Percentiles rank a stretch among this genome's conserved stretches.
These are phyloP conservation scores for Barbarea vulgaris DNA, from an alignment of 345 rosid species.

Conservation along the genomic window DNA sequence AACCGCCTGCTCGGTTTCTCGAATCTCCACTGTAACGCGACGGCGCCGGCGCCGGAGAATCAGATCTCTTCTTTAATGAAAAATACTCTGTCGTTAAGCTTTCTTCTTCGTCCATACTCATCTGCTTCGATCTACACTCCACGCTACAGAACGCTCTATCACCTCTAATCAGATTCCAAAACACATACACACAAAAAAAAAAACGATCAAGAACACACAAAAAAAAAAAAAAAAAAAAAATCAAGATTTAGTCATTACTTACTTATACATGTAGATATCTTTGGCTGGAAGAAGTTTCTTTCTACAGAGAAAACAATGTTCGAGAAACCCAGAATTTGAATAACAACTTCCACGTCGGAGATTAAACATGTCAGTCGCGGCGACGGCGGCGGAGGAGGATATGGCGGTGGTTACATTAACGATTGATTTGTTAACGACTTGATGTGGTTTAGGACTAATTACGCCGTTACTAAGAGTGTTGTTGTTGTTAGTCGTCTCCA, in stretches of 20 bases:
- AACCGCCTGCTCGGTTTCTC: slow-evolving; percentile 65
- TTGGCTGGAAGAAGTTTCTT: slow-evolving; percentile 64
- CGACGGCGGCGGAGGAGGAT: not conserved
- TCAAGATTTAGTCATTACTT: slow-evolving; percentile 20
- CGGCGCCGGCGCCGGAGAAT: slow-evolving; percentile 33
- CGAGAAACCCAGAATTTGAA: slow-evolving; percentile 51
- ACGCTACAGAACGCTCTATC: slow-evolving; percentile 84
- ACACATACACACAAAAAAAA: not conserved
- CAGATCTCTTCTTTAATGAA: slow-evolving; percentile 40
- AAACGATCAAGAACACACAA: not conserved
- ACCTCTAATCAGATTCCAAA: slow-evolving; percentile 51
- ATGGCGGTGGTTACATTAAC: slow-evolving; percentile 21
- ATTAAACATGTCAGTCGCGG: not conserved
- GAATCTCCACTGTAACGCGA: slow-evolving; percentile 48
- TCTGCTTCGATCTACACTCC: slow-evolving; percentile 92
- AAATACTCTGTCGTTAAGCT: slow-evolving; percentile 49
- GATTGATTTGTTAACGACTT: slow-evolving; percentile 61
- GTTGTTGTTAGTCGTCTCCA: slow-evolving; percentile 50
- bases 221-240: no score
- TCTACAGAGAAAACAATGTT: slow-evolving; percentile 74
- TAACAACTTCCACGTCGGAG: slow-evolving; percentile 20
- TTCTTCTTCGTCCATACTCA: slow-evolving; percentile 82
- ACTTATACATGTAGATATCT: slow-evolving; percentile 99
- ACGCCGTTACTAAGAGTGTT: slow-evolving; percentile 13
- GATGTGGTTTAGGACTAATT: slow-evolving; percentile 45